Base-by-base conservation (phyloP, 1,139 yeast species). In the Debaryomyces sp. region DNA sequence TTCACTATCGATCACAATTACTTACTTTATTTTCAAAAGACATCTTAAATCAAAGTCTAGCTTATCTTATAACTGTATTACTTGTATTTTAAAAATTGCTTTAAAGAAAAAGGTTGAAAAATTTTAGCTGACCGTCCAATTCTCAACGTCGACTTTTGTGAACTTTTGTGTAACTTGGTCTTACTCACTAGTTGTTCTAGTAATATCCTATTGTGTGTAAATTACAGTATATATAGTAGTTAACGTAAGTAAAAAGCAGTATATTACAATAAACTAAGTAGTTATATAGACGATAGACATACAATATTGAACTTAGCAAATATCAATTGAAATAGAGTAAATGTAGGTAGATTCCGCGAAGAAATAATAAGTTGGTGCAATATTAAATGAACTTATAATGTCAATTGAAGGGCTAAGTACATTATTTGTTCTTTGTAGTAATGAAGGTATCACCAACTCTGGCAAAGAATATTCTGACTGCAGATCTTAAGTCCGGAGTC, bases 381-480 rank as follows among this genome's bases (percentile, higher is more conserved):
- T 27, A 27, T 27, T 12, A 27, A 27, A 27, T 27, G 30, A 27
- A 27, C n/a, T 12, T 27, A n/a, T n/a, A 10, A 27, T 10, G 30
- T 6, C 30, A 27, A 13, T 15, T 17, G 23, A 13, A 21, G 12
- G 2, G 5, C 22, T 30, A 41, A 26, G 24, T n/a, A 40, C 6
- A 22, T 17, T 6, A 40, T 8, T 21, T n/a, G 10, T 40, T 21
- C n/a, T 17, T 13, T n/a, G 35, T 5, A 24, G 21, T 15, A 17
- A 46, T 32, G 52, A 78, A 86, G 27, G 78, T 77, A 46, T 84
- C 87, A 0, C 96, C 96, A 9, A 87, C 85, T 51, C 96, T 77
- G 3, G 76, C 64, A 54, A 92, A 76, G 60, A 88, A 87, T 26
- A 73, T 73, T 65, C 82, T 82, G 43, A 92, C 76, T 0, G 92